A percentile compares a stretch with the other conserved stretches of the same genome.
phyloP scores from a whole-genome alignment of 2,329 filamentous ascomycete genomes.

The Colletotrichum eremochloae region DNA sequence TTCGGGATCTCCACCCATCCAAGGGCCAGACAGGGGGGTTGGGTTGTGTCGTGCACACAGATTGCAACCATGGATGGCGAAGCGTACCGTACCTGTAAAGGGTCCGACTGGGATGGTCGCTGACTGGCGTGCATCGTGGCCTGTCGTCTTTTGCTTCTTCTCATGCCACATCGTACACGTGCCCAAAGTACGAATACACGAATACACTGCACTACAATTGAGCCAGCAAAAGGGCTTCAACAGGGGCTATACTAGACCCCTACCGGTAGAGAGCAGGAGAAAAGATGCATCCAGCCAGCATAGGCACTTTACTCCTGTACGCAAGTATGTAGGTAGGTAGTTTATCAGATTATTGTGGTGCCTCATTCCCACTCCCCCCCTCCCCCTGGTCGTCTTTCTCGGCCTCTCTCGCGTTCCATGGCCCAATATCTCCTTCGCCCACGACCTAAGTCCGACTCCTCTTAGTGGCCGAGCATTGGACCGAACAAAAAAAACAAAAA shows the following conservation, averaged over 20 bases:
- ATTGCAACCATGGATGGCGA: not conserved
- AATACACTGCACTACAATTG: too few species aligned
- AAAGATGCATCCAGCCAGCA: not conserved
- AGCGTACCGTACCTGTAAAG: slow-evolving; percentile 3
- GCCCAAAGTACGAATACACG: too few species aligned
- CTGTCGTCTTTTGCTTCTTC: not conserved
- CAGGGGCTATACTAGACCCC: too few species aligned
- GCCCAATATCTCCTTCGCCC: not conserved
- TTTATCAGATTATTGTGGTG: slow-evolving; percentile 5
- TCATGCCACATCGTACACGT: too few species aligned
- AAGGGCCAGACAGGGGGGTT: too few species aligned
- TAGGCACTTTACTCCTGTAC: too few species aligned
- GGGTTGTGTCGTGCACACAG: not conserved
- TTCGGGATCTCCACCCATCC: slow-evolving; percentile 36
- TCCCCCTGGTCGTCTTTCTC: not conserved
- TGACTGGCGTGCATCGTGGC: slow-evolving; percentile 8
- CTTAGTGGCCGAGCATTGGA: slow-evolving; percentile 41
- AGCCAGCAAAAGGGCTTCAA: too few species aligned
- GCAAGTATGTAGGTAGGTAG: too few species aligned
- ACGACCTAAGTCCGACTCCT: slow-evolving; percentile 21
- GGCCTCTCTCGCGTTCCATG: slow-evolving; percentile 1
- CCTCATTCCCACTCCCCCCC: not conserved
- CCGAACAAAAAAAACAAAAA: slow-evolving; percentile 23
- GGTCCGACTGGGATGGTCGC: slow-evolving; percentile 16
- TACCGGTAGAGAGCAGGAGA: not conserved